Conservation (phyloP, 306 rosid genomes). For the Rosa lucieae region DNA sequence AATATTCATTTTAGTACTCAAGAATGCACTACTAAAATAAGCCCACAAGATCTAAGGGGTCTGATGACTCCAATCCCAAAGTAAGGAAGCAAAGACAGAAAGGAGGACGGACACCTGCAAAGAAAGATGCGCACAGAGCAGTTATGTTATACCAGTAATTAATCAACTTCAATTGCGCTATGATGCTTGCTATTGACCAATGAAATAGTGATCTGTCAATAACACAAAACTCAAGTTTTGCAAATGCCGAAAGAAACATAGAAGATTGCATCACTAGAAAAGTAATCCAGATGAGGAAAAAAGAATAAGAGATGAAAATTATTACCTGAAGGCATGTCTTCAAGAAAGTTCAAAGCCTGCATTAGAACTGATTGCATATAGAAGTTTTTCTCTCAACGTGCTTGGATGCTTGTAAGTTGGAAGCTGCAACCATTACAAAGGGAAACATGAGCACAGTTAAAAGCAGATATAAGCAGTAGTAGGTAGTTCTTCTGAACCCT, state of each 20-base stretch:
- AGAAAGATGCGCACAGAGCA: neutral
- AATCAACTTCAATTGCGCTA: neutral
- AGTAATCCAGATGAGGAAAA: neutral
- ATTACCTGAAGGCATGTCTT: constrained; percentile 41
- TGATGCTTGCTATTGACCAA: neutral
- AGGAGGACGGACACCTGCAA: neutral
- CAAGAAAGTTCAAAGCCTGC: constrained; percentile 98
- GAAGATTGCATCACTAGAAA: neutral
- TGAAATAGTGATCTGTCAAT: neutral
- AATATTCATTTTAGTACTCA: neutral
- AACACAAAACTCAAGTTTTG: neutral
- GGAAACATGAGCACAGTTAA: constrained; percentile 19
- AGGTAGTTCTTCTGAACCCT: neutral
- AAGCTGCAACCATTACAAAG: constrained; percentile 56
- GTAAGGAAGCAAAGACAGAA: neutral
- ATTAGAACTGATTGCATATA: constrained; percentile 89
- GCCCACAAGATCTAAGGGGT: neutral
- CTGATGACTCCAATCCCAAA: neutral
- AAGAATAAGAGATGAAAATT: neutral
- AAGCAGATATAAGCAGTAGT: neutral
- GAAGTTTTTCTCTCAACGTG: constrained; percentile 82
- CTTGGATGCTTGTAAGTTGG: constrained; percentile 92
- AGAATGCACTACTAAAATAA: neutral
- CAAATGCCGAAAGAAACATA: neutral
- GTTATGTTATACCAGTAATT: neutral